phyloP scores from a whole-genome alignment of 2,329 filamentous ascomycete species.

The Pezicula carpinea region DNA sequence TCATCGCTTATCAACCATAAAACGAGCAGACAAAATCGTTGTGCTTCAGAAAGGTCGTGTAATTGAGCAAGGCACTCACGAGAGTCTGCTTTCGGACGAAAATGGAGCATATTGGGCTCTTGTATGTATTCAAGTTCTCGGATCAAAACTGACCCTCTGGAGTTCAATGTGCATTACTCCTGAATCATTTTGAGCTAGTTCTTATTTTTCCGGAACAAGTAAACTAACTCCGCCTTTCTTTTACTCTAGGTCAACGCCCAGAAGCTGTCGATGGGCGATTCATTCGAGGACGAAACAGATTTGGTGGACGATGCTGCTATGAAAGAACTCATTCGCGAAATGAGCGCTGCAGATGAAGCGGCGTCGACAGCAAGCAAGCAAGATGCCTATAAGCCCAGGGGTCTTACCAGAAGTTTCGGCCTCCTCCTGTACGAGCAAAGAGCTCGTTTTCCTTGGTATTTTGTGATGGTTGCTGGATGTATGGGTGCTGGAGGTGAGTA shows the following conservation, averaged over 20 bases:
- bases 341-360: slow-evolving; percentile 13
- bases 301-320: slow-evolving; percentile 13
- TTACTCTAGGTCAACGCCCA: slow-evolving; percentile 54
- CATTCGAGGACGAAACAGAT: slow-evolving; percentile 19
- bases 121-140: slow-evolving; percentile 32
- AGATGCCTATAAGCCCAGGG: slow-evolving; percentile 30
- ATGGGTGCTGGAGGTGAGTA: slow-evolving; percentile 23
- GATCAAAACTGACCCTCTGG: slow-evolving; percentile 12
- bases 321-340: slow-evolving; percentile 18
- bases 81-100: slow-evolving; percentile 58
- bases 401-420: slow-evolving; percentile 49
- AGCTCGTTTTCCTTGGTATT: slow-evolving; percentile 45
- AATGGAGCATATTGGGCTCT: slow-evolving; percentile 45
- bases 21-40: slow-evolving; percentile 82
- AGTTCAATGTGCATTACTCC: too few relatives aligned
- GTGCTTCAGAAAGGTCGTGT: slow-evolving; percentile 72
- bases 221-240: too few relatives aligned
- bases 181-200: too few relatives aligned
- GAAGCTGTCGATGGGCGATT: slow-evolving; percentile 25
- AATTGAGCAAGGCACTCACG: slow-evolving; percentile 71
- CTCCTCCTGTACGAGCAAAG: slow-evolving; percentile 53
- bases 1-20: slow-evolving; percentile 82
- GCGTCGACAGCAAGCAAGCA: not conserved
- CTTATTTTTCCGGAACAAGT: too few relatives aligned
- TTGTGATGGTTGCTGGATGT: slow-evolving; percentile 41